Base-by-base conservation (phyloP, 192 early-diverging fungal species). In the Podila minutissima region DNA sequence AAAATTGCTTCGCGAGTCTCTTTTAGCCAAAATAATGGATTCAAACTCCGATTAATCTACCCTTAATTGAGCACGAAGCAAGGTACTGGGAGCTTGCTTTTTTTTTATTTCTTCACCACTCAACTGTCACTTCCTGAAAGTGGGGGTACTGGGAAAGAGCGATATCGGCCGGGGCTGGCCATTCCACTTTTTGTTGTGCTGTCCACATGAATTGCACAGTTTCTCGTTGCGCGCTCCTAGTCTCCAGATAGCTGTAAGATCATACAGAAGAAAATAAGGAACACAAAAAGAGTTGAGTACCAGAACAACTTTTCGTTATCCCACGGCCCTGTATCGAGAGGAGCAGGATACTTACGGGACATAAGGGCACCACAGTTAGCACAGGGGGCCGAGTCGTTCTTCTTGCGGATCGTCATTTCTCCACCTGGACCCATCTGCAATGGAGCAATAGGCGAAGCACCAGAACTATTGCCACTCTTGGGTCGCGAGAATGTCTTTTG, bases 171-270 rank as follows among this genome's bases (percentile, higher is more conserved):
- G 67, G 22, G 66, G 74, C 62, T 70, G 66, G 1, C 76, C 76
- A n/a, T 79, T 79, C 69, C 65, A 79, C 41, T 79, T 79, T 28
- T 79, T 79, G 66, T 79, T 79, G 59, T 72, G 68, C 31, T 79
- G 76, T 24, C 76, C 76, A 37, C 76, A 79, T 15, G 70, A 65
- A 64, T 79, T 79, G 55, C 76, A 79, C 29, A 79, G 26, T 32
- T 79, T 79, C 59, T 79, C 76, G 35, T 79, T 79, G 19, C 64
- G 64, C 4, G 50, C 69, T 15, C 76, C 76, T 32, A 72, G 53
- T n/a, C 76, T 65, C 76, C 76, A 79, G 32, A 79, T 72, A 37
- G 76, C 76, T 79, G 72, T 46, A 22, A 13, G 3, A n/a, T 20
- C 33, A 46, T 19, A 22, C 29, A 0, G 26, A 69, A 67, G 31